Percentiles rank a stretch among this genome's conserved stretches.
phyloP scores from a whole-genome alignment of 192 early-diverging fungal genomes.

The Linnemannia elongata region DNA sequence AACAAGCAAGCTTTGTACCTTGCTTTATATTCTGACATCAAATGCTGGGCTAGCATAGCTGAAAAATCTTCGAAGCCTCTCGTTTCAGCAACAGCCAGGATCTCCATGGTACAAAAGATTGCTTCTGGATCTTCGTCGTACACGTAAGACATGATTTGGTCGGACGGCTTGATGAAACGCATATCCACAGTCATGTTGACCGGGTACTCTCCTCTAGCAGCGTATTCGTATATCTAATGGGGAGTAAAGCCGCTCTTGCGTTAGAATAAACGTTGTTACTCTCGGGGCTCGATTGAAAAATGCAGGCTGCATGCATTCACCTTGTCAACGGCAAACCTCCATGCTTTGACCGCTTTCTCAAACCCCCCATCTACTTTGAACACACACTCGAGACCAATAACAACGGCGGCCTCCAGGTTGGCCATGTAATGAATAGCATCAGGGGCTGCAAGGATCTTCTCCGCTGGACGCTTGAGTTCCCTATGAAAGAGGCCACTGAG shows the following conservation, averaged over 20 bases:
- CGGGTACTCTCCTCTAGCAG: background rate
- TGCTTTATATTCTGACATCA: conserved; percentile 53
- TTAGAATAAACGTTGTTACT: conserved; percentile 15
- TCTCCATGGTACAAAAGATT: conserved; percentile 41
- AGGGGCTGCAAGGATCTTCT: background rate
- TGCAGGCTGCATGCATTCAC: no score
- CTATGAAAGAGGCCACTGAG: background rate
- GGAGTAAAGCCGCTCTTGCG: conserved; percentile 10
- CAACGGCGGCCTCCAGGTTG: background rate
- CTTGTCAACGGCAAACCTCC: background rate
- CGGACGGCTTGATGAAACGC: conserved; percentile 49
- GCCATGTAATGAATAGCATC: conserved; percentile 26
- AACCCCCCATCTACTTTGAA: background rate
- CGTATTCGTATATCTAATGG: conserved; percentile 42
- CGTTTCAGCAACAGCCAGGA: conserved; percentile 32
- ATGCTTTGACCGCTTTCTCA: background rate
- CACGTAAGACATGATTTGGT: conserved; percentile 20
- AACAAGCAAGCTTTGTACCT: conserved; percentile 9
- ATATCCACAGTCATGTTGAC: conserved; percentile 31
- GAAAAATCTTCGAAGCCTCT: conserved; percentile 42
- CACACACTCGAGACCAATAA: background rate
- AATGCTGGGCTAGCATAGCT: conserved; percentile 31
- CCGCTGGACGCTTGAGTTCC: conserved; percentile 6
- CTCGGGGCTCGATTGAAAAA: no score
- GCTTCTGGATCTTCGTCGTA: conserved; percentile 54